phyloP scores from a whole-genome alignment of 768 basidiomycete species.

The Boletus tylopilopsis region DNA sequence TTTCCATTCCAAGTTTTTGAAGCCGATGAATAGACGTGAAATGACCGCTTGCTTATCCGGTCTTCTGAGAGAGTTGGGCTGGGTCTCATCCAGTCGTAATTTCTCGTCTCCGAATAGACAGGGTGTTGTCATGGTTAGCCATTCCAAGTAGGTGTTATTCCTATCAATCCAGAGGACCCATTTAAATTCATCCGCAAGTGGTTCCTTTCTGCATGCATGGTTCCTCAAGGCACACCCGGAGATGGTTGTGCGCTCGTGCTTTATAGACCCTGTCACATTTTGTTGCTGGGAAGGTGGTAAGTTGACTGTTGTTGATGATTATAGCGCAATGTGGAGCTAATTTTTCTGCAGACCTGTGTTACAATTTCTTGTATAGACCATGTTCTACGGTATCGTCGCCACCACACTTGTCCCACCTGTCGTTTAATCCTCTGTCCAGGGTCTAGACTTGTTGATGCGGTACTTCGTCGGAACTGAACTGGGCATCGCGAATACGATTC shows the following conservation, averaged over 20 bases:
- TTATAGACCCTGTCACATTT: constrained; percentile 88
- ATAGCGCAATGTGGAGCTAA: background rate
- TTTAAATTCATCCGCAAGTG: constrained; percentile 38
- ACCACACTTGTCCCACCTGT: constrained; percentile 1
- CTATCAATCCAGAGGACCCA: background rate
- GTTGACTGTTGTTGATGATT: constrained; percentile 19
- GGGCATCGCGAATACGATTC: constrained; percentile 82
- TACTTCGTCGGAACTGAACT: constrained; percentile 89
- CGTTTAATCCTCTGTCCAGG: constrained; percentile 39
- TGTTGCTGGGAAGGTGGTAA: constrained; percentile 92
- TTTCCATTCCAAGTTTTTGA: constrained; percentile 70
- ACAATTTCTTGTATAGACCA: constrained; percentile 80
- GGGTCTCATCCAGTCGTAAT: constrained; percentile 41
- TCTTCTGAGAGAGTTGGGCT: constrained; percentile 60
- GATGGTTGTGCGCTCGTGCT: constrained; percentile 72
- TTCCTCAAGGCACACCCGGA: constrained; percentile 73
- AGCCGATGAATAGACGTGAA: constrained; percentile 63
- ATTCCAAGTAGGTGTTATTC: constrained; percentile 69
- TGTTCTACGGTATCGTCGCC: constrained; percentile 50
- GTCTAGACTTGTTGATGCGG: constrained; percentile 73
- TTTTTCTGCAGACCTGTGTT: constrained; percentile 66
- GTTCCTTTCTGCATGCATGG: constrained; percentile 87
- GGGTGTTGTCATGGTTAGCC: constrained; percentile 78
- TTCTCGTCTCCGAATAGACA: constrained; percentile 17
- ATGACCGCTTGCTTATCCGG: constrained; percentile 53